These are phyloP conservation scores for Phytophthora crassamura DNA, from an alignment of 352 stramenopile genomes.

Conservation along the genomic window DNA sequence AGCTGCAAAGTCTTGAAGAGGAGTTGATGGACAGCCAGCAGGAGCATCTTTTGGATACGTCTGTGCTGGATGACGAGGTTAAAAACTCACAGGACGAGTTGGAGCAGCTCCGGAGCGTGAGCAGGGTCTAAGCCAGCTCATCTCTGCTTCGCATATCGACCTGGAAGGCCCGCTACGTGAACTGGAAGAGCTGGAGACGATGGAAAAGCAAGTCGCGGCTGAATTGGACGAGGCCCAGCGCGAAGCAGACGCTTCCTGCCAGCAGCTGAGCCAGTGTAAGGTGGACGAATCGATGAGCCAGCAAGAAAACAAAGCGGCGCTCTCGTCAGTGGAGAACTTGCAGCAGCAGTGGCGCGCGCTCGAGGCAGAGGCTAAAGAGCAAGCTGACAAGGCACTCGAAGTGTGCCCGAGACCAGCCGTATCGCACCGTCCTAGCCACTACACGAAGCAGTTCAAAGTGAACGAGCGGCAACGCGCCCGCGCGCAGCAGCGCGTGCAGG, in stretches of 20 bases:
- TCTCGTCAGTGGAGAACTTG: too few relatives aligned
- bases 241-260: constrained; percentile 55
- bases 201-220: constrained; percentile 40
- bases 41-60: constrained; percentile 66
- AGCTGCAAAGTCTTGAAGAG: constrained; percentile 64
- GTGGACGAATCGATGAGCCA: constrained; percentile 50
- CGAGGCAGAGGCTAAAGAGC: too few relatives aligned
- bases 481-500: too few relatives aligned
- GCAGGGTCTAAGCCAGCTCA: constrained; percentile 48
- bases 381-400: too few relatives aligned
- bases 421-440: too few relatives aligned
- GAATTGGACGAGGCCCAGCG: constrained; percentile 48
- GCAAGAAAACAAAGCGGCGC: constrained; percentile 22
- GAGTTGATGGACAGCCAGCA: constrained; percentile 61
- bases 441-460: too few relatives aligned
- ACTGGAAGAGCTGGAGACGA: constrained; percentile 49
- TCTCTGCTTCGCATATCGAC: constrained; percentile 59
- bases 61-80: constrained; percentile 69
- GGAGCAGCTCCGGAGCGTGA: constrained; percentile 36
- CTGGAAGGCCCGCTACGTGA: constrained; percentile 55
- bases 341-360: too few relatives aligned
- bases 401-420: too few relatives aligned
- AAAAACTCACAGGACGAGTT: constrained; percentile 50
- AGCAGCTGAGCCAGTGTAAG: constrained; percentile 64
- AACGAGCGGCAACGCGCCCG: too few relatives aligned